Base-by-base conservation (phyloP, 768 basidiomycete species). In the Asterophora lycoperdoides region DNA sequence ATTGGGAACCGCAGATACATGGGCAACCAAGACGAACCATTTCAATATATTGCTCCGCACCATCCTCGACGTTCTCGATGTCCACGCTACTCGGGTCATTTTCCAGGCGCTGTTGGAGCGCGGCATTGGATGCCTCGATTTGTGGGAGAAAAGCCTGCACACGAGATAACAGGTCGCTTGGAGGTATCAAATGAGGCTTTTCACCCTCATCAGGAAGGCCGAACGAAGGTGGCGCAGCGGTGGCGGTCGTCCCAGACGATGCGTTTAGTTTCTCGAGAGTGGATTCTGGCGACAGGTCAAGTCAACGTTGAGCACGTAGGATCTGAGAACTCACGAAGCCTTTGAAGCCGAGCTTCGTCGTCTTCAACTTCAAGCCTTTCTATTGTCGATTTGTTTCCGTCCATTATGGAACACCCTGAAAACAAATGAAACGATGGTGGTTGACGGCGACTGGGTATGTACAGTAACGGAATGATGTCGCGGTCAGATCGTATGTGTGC, bases 141-240 rank as follows among this genome's bases (percentile, higher is more conserved):
- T 79, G 69, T 2, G 85, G 84, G 10, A 89, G 74, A 59, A 88
- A 88, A 0, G 78, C 75, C 60, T 81, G 78, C 3, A 87, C 71
- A 14, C 85, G 79, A 8, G 78, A 71, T 5, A 89, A 68, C 15
- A 89, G 70, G 54, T 79, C 78, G 46, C 69, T 60, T 15, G 77
- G 74, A 18, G 65, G 61, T 26, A 75, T 54, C 9, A 69, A 55
- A 51, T 67, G 72, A 9, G 54, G 53, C 18, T 23, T 38, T 14
- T 43, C 29, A 11, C 18, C 47, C n/a, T 52, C 26, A 1, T 8
- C 20, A 1, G 50, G 47, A 2, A 45, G 26, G 11, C 14, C 17
- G 17, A 52, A 34, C 6, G 47, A 32, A 5, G 33, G 20, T 14
- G 41, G 26, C 3, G 28, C 9, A 14, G 40, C 7, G 23, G 23